These are phyloP conservation scores for Hanseniaspora occidentalis DNA, from an alignment of 805 yeast genomes.

Conservation along the genomic window DNA sequence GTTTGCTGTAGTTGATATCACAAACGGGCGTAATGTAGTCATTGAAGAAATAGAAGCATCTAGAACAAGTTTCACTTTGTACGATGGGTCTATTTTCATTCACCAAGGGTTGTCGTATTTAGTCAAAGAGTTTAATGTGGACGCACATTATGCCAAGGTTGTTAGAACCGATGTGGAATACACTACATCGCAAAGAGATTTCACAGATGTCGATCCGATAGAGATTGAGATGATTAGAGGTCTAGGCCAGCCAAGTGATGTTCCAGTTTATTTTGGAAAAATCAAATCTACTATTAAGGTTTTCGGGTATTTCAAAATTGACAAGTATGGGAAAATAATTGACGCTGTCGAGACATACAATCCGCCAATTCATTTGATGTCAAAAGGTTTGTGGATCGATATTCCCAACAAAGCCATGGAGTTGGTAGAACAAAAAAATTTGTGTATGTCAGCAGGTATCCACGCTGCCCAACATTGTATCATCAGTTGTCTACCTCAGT, in stretches of 20 bases:
- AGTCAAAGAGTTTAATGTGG: conserved; percentile 71
- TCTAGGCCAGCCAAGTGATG: conserved; percentile 29
- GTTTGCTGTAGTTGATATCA: conserved; percentile 83
- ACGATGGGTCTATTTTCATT: conserved; percentile 84
- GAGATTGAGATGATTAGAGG: conserved; percentile 56
- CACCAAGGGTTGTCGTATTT: conserved; percentile 90
- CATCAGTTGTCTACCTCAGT: conserved; percentile 64
- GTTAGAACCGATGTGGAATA: conserved; percentile 87
- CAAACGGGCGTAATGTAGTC: conserved; percentile 61
- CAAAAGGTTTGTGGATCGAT: conserved; percentile 90
- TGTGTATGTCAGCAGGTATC: conserved; percentile 81
- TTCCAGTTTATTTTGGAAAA: conserved; percentile 66
- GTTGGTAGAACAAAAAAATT: conserved; percentile 38
- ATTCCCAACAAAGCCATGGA: conserved; percentile 57
- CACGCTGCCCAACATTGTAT: conserved; percentile 93
- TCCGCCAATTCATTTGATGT: conserved; percentile 59
- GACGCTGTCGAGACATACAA: conserved; percentile 89
- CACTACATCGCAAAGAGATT: conserved; percentile 86
- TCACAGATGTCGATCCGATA: conserved; percentile 81
- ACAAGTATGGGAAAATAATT: conserved; percentile 60
- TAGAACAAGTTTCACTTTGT: conserved; percentile 79
- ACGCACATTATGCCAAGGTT: conserved; percentile 72
- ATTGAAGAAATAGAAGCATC: conserved; percentile 85
- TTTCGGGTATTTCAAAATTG: conserved; percentile 87
- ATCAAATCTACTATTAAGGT: conserved; percentile 64